Evolutionary conservation across 331 rosid species (phyloP).

Genomic region (Spiraea crenata): DNA sequence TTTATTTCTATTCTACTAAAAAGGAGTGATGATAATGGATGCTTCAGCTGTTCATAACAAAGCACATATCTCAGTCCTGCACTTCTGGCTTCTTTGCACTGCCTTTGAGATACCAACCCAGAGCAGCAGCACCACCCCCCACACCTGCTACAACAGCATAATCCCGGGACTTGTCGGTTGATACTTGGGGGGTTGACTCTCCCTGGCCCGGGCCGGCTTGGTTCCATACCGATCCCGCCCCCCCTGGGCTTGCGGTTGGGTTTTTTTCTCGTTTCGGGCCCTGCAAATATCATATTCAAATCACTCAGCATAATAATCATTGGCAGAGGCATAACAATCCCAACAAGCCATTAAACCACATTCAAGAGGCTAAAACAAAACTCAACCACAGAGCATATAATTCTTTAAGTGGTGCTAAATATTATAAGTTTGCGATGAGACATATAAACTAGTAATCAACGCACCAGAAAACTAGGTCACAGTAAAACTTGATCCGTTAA

Average conservation of each 20-base stretch:
- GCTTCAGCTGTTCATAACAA: not conserved
- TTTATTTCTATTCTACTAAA: conserved; percentile 17
- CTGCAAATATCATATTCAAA: conserved; percentile 43
- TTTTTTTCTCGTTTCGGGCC: conserved; percentile 76
- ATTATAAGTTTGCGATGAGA: not conserved
- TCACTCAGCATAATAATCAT: conserved; percentile 18
- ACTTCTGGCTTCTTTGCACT: conserved; percentile 86
- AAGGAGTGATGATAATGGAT: not conserved
- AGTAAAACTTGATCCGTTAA: not conserved
- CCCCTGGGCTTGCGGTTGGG: conserved; percentile 45
- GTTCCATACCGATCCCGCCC: conserved; percentile 57
- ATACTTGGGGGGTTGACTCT: conserved; percentile 58
- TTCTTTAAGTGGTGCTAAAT: not conserved
- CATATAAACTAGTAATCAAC: not conserved
- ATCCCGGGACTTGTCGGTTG: conserved; percentile 78
- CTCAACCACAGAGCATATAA: not conserved
- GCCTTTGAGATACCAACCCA: conserved; percentile 90
- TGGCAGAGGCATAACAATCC: not conserved
- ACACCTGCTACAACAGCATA: conserved; percentile 88
- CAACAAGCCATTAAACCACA: not conserved
- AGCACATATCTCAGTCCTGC: conserved; percentile 56
- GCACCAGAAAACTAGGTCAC: not conserved
- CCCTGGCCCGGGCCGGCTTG: conserved; percentile 46
- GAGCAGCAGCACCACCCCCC: conserved; percentile 49
- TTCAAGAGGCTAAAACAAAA: not conserved